Percentiles rank a stretch among this genome's conserved stretches.
These are phyloP conservation scores for Colletotrichum gigasporum DNA, from an alignment of 2,329 filamentous ascomycete species.

Conservation along the genomic window DNA sequence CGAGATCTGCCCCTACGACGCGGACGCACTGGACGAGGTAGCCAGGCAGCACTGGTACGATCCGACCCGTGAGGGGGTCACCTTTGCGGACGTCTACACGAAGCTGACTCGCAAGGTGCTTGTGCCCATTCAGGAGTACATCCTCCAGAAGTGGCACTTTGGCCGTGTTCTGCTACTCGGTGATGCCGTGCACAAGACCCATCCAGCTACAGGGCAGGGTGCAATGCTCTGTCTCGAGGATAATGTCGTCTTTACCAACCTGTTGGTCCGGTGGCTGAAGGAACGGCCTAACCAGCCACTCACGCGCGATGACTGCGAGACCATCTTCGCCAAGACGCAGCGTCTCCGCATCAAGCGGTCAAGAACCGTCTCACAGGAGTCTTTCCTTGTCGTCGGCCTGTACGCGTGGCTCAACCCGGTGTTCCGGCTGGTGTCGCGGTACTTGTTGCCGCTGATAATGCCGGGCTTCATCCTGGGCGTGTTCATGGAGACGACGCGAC, in stretches of 20 bases:
- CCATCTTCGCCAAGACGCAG: background rate
- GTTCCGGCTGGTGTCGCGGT: too few relatives aligned
- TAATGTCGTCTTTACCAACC: background rate
- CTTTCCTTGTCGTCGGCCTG: too few relatives aligned
- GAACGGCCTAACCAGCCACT: background rate
- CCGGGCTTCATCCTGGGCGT: too few relatives aligned
- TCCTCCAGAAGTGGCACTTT: slow-evolving; percentile 45
- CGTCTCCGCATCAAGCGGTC: background rate
- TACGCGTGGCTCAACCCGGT: too few relatives aligned
- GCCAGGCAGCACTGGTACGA: slow-evolving; percentile 35
- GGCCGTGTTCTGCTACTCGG: slow-evolving; percentile 42
- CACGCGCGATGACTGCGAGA: background rate
- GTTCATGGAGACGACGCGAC: too few relatives aligned
- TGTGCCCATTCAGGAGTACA: slow-evolving; percentile 43
- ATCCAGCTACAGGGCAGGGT: background rate
- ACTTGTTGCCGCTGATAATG: too few relatives aligned
- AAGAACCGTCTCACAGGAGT: background rate
- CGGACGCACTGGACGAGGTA: too few relatives aligned
- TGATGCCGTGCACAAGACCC: slow-evolving; percentile 44
- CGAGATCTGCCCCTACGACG: background rate
- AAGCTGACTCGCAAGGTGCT: slow-evolving; percentile 40
- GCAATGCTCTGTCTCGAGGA: background rate
- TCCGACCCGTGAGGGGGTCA: slow-evolving; percentile 36
- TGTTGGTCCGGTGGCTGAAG: background rate
- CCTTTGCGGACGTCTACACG: slow-evolving; percentile 42